phyloP scores from a whole-genome alignment of 2,329 filamentous ascomycete genomes.

The Mycocentrospora acerina region DNA sequence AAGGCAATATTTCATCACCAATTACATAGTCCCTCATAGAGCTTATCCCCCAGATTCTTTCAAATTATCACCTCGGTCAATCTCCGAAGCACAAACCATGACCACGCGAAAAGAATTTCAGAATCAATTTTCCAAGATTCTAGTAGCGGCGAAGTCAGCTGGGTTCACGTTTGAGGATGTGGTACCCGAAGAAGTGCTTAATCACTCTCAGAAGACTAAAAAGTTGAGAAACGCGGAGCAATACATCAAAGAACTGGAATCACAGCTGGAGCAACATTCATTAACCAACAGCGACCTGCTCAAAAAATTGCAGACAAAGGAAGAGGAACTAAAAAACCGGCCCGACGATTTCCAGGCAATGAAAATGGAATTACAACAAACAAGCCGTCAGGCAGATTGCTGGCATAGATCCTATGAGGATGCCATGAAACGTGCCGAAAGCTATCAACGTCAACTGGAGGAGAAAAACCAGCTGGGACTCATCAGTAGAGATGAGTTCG shows the following conservation, averaged over 20 bases:
- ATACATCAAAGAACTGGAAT: conserved; percentile 17
- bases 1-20: too few species aligned
- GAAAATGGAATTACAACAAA: conserved; percentile 19
- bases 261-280: conserved; percentile 10
- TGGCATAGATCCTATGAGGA: conserved; percentile 12
- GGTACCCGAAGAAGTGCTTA: conserved; percentile 12
- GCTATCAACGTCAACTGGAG: conserved; percentile 12
- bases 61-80: too few species aligned
- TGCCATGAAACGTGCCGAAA: conserved; percentile 9
- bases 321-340: conserved; percentile 14
- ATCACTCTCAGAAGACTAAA: conserved; percentile 8
- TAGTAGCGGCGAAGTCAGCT: conserved; percentile 11
- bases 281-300: conserved; percentile 6
- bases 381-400: conserved; percentile 9
- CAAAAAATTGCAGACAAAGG: conserved; percentile 13
- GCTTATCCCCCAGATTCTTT: too few species aligned
- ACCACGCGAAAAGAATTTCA: conserved; percentile 12
- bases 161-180: conserved; percentile 17
- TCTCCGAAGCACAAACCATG: conserved; percentile 5
- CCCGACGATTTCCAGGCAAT: conserved; percentile 15
- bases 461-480: conserved; percentile 4
- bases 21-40: too few species aligned
- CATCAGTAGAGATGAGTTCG: conserved; percentile 1
- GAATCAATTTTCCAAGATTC: conserved; percentile 14
- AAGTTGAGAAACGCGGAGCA: conserved; percentile 17